Percentiles rank a stretch among this genome's conserved stretches.
phyloP scores from a whole-genome alignment of 495 filamentous ascomycete species.

The Acidiella bohemica region DNA sequence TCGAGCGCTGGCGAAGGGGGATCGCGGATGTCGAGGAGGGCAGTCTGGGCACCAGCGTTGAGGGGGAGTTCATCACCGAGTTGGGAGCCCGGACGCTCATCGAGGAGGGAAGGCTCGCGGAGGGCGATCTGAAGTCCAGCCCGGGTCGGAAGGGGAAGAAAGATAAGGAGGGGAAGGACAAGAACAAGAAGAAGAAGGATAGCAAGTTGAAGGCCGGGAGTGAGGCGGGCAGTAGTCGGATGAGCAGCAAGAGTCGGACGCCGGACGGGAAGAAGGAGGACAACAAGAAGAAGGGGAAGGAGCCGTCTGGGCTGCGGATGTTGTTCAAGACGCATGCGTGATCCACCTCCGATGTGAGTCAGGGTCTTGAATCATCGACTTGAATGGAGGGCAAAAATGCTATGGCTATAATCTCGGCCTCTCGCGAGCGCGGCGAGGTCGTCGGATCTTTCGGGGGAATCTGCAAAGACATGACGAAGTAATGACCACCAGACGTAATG shows the following conservation, averaged over 20 bases:
- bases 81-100: conserved; percentile 46
- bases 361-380: no score
- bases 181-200: conserved; percentile 5
- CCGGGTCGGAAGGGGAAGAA: conserved; percentile 18
- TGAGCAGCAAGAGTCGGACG: conserved; percentile 26
- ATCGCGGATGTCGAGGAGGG: conserved; percentile 60
- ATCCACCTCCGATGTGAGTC: no score
- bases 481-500: no score
- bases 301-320: conserved; percentile 34
- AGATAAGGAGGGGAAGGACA: conserved; percentile 1
- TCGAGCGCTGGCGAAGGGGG: conserved; percentile 77
- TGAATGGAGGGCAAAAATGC: no score
- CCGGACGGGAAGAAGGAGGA: conserved; percentile 25
- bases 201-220: conserved; percentile 5
- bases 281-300: conserved; percentile 30
- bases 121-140: conserved; percentile 25
- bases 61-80: conserved; percentile 76
- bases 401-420: conserved; percentile 1
- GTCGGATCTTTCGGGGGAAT: no score
- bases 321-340: conserved; percentile 32
- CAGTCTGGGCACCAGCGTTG: conserved; percentile 54
- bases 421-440: no score
- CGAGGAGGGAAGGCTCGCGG: conserved; percentile 26
- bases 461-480: no score
- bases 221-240: conserved; percentile 18